A percentile compares a stretch with the other conserved stretches of the same genome.
Conservation (phyloP, 108 stramenopile species). For the Cylindrotheca fusiformis region DNA sequence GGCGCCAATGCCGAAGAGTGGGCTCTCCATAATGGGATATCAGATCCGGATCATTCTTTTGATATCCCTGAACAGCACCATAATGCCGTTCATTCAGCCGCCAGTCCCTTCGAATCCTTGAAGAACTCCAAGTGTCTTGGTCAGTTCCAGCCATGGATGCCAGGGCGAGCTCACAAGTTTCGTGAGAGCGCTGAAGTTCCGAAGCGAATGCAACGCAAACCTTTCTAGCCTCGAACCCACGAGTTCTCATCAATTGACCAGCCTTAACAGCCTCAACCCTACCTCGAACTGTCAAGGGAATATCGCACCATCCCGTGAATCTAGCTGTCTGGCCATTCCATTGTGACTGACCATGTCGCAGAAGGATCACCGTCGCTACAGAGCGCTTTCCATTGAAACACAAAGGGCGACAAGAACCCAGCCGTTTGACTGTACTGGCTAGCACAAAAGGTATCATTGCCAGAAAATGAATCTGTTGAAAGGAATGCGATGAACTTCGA, state of each 20-base stretch:
- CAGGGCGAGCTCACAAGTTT: slow-evolving; percentile 60
- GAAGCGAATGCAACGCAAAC: slow-evolving; percentile 73
- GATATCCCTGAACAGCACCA: slow-evolving; percentile 75
- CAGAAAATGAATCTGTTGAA: too few species aligned
- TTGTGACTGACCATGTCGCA: slow-evolving; percentile 82
- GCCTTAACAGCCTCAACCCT: slow-evolving; percentile 77
- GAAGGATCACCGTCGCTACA: slow-evolving; percentile 51
- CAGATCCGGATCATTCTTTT: slow-evolving; percentile 68
- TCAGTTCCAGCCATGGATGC: slow-evolving; percentile 54
- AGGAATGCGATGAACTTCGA: too few species aligned
- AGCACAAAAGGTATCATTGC: too few species aligned
- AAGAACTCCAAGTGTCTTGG: slow-evolving; percentile 35
- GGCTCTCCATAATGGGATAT: slow-evolving; percentile 68
- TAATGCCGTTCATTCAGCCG: slow-evolving; percentile 90
- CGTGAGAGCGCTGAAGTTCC: slow-evolving; percentile 64
- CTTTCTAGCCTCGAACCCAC: slow-evolving; percentile 44
- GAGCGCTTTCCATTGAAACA: slow-evolving; percentile 2
- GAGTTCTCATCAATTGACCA: slow-evolving; percentile 47
- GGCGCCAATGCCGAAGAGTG: slow-evolving; percentile 60
- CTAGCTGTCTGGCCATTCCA: slow-evolving; percentile 84
- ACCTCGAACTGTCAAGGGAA: slow-evolving; percentile 83
- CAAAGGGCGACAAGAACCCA: too few species aligned
- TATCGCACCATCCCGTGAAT: slow-evolving; percentile 92
- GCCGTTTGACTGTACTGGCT: too few species aligned
- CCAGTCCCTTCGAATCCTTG: slow-evolving; percentile 45